Conservation (phyloP, 331 rosid genomes). For the Saraca asoca region DNA sequence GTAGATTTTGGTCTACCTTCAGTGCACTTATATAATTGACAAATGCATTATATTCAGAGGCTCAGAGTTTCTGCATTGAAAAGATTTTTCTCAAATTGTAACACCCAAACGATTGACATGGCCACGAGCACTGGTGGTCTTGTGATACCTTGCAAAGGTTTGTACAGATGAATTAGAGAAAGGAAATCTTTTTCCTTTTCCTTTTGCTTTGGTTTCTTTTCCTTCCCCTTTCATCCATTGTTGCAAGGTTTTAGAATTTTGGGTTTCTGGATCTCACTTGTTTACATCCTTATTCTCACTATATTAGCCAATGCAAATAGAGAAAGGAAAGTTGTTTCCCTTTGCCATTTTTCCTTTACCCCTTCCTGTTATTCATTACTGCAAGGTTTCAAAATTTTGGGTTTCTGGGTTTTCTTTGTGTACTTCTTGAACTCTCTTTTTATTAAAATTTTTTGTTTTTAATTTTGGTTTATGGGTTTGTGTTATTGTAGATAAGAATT, state of each 20-base stretch:
- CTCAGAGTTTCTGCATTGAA: neutral
- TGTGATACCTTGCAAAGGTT: conserved; percentile 35
- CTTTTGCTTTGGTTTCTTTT: neutral
- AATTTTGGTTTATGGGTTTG: neutral
- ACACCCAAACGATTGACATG: neutral
- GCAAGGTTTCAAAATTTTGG: neutral
- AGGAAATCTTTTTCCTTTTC: neutral
- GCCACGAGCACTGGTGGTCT: conserved; percentile 23
- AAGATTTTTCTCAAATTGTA: neutral
- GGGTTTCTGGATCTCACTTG: neutral
- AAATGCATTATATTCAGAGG: neutral
- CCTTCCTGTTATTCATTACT: neutral
- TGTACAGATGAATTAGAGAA: neutral
- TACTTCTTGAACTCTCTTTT: neutral
- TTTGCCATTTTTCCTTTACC: neutral
- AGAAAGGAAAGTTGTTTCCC: neutral
- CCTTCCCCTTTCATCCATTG: no score
- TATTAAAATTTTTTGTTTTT: neutral
- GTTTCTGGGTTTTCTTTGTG: neutral
- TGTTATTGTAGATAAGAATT: neutral
- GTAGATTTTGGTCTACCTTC: no score
- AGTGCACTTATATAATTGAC: neutral
- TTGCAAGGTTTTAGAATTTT: no score
- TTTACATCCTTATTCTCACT: neutral
- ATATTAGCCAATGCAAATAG: neutral